These are phyloP conservation scores for Penicillium polonicum DNA, from an alignment of 2,329 filamentous ascomycete species.

Conservation along the genomic window DNA sequence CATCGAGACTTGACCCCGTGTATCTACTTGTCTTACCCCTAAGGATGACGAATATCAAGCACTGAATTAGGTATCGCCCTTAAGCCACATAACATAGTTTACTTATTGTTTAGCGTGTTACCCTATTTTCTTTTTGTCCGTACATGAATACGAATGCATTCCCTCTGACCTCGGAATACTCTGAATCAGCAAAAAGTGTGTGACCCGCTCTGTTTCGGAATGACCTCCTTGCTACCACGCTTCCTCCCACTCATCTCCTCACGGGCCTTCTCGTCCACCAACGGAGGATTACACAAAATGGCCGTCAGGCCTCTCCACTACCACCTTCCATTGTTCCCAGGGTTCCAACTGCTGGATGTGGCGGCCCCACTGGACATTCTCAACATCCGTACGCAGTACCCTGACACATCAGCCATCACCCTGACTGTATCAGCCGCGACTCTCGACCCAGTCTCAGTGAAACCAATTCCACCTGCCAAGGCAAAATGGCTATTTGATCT, in stretches of 20 bases:
- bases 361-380: conserved; percentile 10
- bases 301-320: conserved; percentile 6
- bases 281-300: conserved; percentile 3
- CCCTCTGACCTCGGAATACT: not conserved
- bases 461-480: conserved; percentile 4
- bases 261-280: not conserved
- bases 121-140: not conserved
- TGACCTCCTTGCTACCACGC: not conserved
- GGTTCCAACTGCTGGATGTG: conserved; percentile 8
- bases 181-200: not conserved
- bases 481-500: conserved; percentile 6
- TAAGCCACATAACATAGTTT: not conserved
- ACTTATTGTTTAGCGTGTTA: not conserved
- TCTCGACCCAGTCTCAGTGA: conserved; percentile 8
- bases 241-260: not conserved
- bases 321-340: conserved; percentile 11
- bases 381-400: conserved; percentile 5
- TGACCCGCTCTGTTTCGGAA: not conserved
- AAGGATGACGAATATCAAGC: not conserved
- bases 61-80: not conserved
- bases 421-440: conserved; percentile 9
- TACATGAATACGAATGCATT: not conserved
- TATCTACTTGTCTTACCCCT: not conserved
- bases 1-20: not conserved
- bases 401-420: conserved; percentile 5